These are phyloP conservation scores for Phytophthora citricola DNA, from an alignment of 352 stramenopile species.

Conservation along the genomic window DNA sequence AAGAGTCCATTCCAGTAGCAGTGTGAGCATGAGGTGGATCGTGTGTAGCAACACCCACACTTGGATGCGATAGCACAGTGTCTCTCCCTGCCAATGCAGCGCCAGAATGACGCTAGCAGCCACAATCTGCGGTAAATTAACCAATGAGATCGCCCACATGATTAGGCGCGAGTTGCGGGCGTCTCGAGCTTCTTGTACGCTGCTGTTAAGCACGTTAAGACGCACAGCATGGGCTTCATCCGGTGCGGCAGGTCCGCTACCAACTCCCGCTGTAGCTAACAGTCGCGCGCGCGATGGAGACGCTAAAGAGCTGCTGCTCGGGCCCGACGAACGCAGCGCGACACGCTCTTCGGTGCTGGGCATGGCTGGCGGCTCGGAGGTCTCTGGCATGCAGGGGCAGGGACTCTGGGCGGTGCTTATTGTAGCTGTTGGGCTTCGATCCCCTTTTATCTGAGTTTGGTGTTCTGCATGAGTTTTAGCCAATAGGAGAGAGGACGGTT, in stretches of 20 bases:
- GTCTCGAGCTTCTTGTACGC: conserved; percentile 79
- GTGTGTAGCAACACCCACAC: conserved; percentile 86
- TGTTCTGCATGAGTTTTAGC: conserved; percentile 4
- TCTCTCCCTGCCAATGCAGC: conserved; percentile 73
- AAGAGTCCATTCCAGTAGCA: conserved; percentile 78
- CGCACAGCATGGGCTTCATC: conserved; percentile 84
- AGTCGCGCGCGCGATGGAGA: conserved; percentile 39
- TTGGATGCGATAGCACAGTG: conserved; percentile 84
- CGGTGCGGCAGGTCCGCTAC: conserved; percentile 32
- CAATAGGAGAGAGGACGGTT: conserved; percentile 12
- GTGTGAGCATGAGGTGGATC: conserved; percentile 66
- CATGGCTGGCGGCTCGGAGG: conserved; percentile 28
- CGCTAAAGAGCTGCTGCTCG: conserved; percentile 27
- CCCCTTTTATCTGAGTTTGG: conserved; percentile 3
- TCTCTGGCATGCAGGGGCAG: conserved; percentile 26
- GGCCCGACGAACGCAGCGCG: conserved; percentile 25
- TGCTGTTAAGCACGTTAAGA: conserved; percentile 87
- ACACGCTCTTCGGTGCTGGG: conserved; percentile 37
- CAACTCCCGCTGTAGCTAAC: conserved; percentile 33
- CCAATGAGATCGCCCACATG: conserved; percentile 79
- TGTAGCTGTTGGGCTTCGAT: neutral
- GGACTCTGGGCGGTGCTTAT: neutral
- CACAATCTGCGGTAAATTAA: conserved; percentile 82
- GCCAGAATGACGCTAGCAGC: conserved; percentile 63
- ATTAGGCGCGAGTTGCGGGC: conserved; percentile 82